Evolutionary conservation across 2,329 filamentous ascomycete genomes (phyloP), one percentile per base, ranked within the genome.

Genomic region (Bipolaris oryzae): DNA sequence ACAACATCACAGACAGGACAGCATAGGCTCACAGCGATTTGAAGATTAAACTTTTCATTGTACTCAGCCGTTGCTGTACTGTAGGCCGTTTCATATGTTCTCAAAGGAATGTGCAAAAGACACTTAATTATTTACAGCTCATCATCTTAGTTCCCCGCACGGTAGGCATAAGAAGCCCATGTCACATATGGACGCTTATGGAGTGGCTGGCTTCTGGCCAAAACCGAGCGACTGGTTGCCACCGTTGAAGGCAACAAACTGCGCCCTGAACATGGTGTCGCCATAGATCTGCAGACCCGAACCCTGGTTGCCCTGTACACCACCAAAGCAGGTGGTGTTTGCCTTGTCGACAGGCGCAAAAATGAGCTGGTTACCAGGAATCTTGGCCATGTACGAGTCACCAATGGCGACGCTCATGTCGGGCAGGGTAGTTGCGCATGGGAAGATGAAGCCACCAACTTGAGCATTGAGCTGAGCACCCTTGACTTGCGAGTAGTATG

Each of bases 261-360:
- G 79, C 4, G 83, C 78, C 75, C 83, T 85, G 67, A 88, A 80
- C 73, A 87, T 82, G 23, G 82, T 79, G 64, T 87, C 86, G n/a
- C 86, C 86, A 53, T 82, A 82, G 70, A 91, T 87, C 74, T 87
- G 84, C 35, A 89, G 73, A 25, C 78, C 76, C 13, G 78, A 77
- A 1, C 81, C 79, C 53, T 68, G 68, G 44, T 84, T 85, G 31
- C 83, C 80, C 77, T 91, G 88, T 16, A 91, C 76, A 64, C 87
- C 88, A 57, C 87, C 88, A 63, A 88, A 90, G 79, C 88, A 91
- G 53, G 79, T 84, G 39, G 80, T 79, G 48, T 78, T 78, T 38
- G 70, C 68, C 37, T 71, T 39, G 41, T 77, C 76, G 31, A 76
- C 72, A 7, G 71, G 58, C 9, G 76, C 73, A 46, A 77, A 78